Conservation (phyloP, 345 rosid genomes). For the Sonneratia caseolaris region DNA sequence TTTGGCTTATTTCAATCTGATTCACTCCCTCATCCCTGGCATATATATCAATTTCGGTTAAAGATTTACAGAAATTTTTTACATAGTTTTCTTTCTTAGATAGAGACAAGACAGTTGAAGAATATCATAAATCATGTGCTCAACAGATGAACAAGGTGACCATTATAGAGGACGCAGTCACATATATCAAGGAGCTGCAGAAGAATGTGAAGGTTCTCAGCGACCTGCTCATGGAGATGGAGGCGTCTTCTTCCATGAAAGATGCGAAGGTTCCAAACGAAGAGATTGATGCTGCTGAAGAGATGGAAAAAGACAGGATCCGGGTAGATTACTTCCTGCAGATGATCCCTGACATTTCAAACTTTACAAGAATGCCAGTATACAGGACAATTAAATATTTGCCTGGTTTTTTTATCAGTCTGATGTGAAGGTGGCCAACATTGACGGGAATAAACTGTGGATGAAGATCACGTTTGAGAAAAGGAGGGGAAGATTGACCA, state of each 20-base stretch:
- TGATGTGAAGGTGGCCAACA: conserved; percentile 40
- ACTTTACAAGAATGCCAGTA: no score
- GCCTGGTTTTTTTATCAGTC: conserved; percentile 23
- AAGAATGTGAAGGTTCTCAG: no score
- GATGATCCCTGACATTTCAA: neutral
- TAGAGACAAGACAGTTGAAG: no score
- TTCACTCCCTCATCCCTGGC: no score
- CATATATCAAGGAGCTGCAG: conserved; percentile 34
- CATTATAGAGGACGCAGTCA: conserved; percentile 75
- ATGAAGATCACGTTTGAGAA: conserved; percentile 55
- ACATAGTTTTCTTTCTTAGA: no score
- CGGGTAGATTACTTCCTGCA: conserved; percentile 28
- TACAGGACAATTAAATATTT: neutral
- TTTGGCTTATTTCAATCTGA: neutral
- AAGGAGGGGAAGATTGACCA: conserved; percentile 46
- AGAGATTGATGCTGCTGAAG: conserved; percentile 27
- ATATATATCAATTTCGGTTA: no score
- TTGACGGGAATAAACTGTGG: conserved; percentile 51
- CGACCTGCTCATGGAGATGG: conserved; percentile 28
- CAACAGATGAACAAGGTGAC: conserved; percentile 74
- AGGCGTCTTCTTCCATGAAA: conserved; percentile 25
- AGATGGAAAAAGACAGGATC: conserved; percentile 33
- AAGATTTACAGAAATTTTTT: no score
- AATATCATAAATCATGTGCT: neutral
- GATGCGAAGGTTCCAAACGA: conserved; percentile 7